Conservation (phyloP, 1,139 yeast species). For the Saccharomycopsis hybrid region DNA sequence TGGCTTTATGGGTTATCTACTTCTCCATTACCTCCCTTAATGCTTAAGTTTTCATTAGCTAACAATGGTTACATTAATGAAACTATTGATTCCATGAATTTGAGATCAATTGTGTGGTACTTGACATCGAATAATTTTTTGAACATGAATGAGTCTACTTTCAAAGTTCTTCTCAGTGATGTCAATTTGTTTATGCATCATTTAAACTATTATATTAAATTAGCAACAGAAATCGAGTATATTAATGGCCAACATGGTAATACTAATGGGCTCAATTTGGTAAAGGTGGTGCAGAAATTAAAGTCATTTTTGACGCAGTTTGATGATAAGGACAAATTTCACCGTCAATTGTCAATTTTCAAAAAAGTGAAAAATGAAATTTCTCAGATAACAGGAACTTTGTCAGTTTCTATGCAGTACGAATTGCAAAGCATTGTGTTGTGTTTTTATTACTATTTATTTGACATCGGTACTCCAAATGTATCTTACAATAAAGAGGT, state of each 20-base stretch:
- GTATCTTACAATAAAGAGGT: slow-evolving; percentile 7
- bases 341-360: slow-evolving; percentile 12
- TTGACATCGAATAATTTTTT: slow-evolving; percentile 7
- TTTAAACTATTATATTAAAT: slow-evolving; percentile 13
- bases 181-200: slow-evolving; percentile 11
- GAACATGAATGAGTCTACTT: slow-evolving; percentile 14
- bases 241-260: not conserved
- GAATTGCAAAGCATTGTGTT: slow-evolving; percentile 12
- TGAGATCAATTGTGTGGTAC: slow-evolving; percentile 18
- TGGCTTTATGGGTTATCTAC: slow-evolving; percentile 15
- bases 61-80: slow-evolving; percentile 10
- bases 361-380: slow-evolving; percentile 4
- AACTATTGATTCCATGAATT: slow-evolving; percentile 11
- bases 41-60: slow-evolving; percentile 14
- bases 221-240: slow-evolving; percentile 9
- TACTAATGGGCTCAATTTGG: not conserved
- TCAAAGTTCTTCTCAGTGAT: slow-evolving; percentile 10
- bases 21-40: slow-evolving; percentile 19
- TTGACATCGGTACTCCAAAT: slow-evolving; percentile 14
- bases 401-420: not conserved
- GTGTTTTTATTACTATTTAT: slow-evolving; percentile 18
- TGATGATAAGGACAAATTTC: slow-evolving; percentile 7
- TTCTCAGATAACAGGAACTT: too few species aligned
- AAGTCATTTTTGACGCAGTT: slow-evolving; percentile 13
- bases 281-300: slow-evolving; percentile 8